Percentiles rank a stretch among this genome's conserved stretches.
Conservation (phyloP, 306 rosid genomes). For the Glycine tomentella region DNA sequence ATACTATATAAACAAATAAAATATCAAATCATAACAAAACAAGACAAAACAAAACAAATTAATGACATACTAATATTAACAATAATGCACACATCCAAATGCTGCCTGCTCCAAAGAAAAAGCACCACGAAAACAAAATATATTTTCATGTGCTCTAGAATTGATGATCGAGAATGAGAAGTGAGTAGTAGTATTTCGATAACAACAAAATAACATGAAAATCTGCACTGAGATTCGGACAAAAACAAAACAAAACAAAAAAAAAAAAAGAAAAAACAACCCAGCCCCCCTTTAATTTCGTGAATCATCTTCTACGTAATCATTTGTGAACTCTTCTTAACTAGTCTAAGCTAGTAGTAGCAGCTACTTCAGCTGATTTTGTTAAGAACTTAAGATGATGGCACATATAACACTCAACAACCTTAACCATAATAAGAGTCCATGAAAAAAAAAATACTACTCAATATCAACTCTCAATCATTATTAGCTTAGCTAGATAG, state of each 20-base stretch:
- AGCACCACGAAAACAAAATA: constrained; percentile 20
- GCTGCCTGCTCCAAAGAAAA: constrained; percentile 44
- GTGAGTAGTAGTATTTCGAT: constrained; percentile 46
- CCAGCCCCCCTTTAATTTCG: constrained; percentile 51
- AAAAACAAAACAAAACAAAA: constrained; percentile 32
- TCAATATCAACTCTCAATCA: constrained; percentile 28
- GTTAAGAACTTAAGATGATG: constrained; percentile 44
- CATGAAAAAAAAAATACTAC: constrained; percentile 9
- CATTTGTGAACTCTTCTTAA: constrained; percentile 45
- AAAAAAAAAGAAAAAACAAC: constrained; percentile 47
- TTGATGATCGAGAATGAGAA: constrained; percentile 31
- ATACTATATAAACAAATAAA: constrained; percentile 43
- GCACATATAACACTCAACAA: constrained; percentile 31
- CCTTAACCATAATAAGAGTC: constrained; percentile 8
- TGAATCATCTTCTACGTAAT: constrained; percentile 46
- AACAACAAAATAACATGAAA: constrained; percentile 55
- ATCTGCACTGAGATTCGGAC: constrained; percentile 66
- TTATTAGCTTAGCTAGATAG: constrained; percentile 6
- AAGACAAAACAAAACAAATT: constrained; percentile 4
- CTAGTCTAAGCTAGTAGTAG: constrained; percentile 42
- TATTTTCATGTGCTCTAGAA: constrained; percentile 25
- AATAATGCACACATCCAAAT: constrained; percentile 54
- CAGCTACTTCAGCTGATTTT: constrained; percentile 47
- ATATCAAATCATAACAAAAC: not conserved
- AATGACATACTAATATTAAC: not conserved